Conservation (phyloP, 2,329 filamentous ascomycete species). For the Fusarium coicis region DNA sequence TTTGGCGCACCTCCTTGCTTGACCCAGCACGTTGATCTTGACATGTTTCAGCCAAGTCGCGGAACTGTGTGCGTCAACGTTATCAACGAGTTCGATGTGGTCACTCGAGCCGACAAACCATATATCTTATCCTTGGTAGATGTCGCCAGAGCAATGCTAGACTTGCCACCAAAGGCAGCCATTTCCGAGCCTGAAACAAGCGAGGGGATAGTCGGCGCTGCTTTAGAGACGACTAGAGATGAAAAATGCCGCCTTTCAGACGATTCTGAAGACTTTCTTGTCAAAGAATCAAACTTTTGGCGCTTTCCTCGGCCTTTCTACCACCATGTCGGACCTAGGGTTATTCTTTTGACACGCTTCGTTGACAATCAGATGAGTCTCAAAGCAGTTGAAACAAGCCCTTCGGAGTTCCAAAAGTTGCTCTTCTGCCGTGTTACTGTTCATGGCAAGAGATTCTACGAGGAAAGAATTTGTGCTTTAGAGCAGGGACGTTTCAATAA, state of each 20-base stretch:
- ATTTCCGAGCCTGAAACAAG: not conserved
- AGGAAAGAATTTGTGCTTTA: conserved; percentile 23
- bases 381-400: conserved; percentile 19
- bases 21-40: conserved; percentile 11
- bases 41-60: not conserved
- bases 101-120: conserved; percentile 35
- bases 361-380: conserved; percentile 17
- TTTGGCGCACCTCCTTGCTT: conserved; percentile 39
- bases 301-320: conserved; percentile 23
- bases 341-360: conserved; percentile 31
- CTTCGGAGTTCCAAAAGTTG: conserved; percentile 28
- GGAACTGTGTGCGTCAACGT: conserved; percentile 36
- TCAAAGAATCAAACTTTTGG: conserved; percentile 6
- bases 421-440: conserved; percentile 37
- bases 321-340: conserved; percentile 32
- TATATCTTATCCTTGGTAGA: conserved; percentile 38
- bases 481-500: conserved; percentile 31
- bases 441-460: conserved; percentile 27
- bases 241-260: not conserved
- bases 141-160: conserved; percentile 16
- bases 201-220: not conserved
- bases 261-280: not conserved
- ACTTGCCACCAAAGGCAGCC: not conserved
- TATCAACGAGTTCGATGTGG: conserved; percentile 41
- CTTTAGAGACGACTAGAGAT: not conserved